Base-by-base conservation (phyloP, 169 alveolate species). In the Babesia ovis region DNA sequence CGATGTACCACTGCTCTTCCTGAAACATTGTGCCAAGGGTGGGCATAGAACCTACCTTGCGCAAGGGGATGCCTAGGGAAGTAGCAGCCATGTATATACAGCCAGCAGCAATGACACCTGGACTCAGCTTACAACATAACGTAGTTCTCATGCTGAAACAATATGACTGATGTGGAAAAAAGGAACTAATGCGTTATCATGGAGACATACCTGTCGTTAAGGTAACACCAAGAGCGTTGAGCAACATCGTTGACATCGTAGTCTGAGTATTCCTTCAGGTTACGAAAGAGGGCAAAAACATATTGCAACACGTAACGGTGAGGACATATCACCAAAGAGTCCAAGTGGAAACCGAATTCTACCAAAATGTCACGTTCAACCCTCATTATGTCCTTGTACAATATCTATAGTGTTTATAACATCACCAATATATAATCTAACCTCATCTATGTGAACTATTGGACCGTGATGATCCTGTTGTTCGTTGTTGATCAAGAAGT, bases 221-320 rank as follows among this genome's bases (percentile, higher is more conserved):
- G 83, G 72, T 85, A 93, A 35, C 94, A 94, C 97, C 97, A 94
- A 32, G 97, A 95, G 37, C 84, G 86, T 88, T 94, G 94, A 12
- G 97, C 95, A 20, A 94, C 54, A 22, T 85, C 76, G 53, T 83
- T 83, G 25, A 85, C 86, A 43, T 68, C 41, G 45, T 84, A 76
- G 27, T 59, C 68, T 35, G 91, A 86, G 48, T 85, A 88, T 39
- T 92, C 91, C 42, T 86, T 77, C 60, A 91, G 67, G 39, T 91
- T 89, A 31, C 88, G 91, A 68, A 93, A 90, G 48, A 93, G 93
- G 35, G 95, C 91, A 66, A 89, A 92, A 22, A 93, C 80, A 66
- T 92, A 93, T 48, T 91, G 95, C 50, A 92, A 72, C 20, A 92
- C 89, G 83, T 92, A 93, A 48, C 93, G 85, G 55, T 92, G 93